Conservation (phyloP, 2,329 filamentous ascomycete species). For the Myriosclerotinia curreyana region DNA sequence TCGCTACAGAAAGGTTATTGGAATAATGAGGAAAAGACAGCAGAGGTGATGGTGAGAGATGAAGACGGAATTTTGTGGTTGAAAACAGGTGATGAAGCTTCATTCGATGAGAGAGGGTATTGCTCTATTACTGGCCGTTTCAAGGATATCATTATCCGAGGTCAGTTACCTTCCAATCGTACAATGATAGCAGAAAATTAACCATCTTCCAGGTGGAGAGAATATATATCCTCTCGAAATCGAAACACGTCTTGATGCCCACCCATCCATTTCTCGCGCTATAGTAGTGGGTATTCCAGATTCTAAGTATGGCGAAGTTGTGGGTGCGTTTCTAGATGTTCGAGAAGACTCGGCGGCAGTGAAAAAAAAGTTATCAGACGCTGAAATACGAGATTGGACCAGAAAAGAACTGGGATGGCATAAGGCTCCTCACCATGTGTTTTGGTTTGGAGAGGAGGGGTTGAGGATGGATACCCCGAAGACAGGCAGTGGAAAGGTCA, state of each 20-base stretch:
- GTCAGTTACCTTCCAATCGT: conserved; percentile 35
- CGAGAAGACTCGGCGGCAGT: conserved; percentile 46
- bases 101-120: conserved; percentile 47
- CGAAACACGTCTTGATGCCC: conserved; percentile 63
- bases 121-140: conserved; percentile 62
- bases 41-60: conserved; percentile 29
- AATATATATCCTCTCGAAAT: conserved; percentile 64
- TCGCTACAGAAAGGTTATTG: conserved; percentile 60
- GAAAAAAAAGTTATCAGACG: conserved; percentile 62
- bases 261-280: conserved; percentile 54
- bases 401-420: conserved; percentile 59
- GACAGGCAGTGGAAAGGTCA: conserved; percentile 70
- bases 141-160: conserved; percentile 70
- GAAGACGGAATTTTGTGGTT: conserved; percentile 44
- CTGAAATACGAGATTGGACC: conserved; percentile 62
- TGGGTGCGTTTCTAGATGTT: conserved; percentile 64
- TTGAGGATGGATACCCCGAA: conserved; percentile 53
- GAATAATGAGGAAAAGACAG: conserved; percentile 46
- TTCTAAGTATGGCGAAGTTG: conserved; percentile 62
- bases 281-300: conserved; percentile 63
- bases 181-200: neutral
- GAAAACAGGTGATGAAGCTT: conserved; percentile 53
- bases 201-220: conserved; percentile 42
- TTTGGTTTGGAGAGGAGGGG: conserved; percentile 64
- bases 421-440: conserved; percentile 70